These are phyloP conservation scores for Fusarium sp. DNA, from an alignment of 2,329 filamentous ascomycete genomes.

Conservation along the genomic window DNA sequence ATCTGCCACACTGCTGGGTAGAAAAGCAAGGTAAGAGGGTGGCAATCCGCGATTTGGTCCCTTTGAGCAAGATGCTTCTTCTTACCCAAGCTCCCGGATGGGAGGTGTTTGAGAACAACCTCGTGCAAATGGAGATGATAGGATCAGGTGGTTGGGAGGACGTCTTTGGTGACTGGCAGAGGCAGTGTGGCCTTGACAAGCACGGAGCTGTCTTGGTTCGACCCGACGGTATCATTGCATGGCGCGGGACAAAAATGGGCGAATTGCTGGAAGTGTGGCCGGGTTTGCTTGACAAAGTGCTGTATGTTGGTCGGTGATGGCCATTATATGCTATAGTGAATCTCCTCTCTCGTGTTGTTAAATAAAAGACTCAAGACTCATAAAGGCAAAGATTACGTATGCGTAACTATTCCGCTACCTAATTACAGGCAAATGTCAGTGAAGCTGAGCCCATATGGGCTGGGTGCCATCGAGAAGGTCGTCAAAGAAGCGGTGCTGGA, in stretches of 20 bases:
- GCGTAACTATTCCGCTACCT: no score
- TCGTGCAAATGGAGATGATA: neutral
- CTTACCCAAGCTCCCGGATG: neutral
- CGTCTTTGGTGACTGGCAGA: neutral
- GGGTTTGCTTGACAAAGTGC: neutral
- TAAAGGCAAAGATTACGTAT: no score
- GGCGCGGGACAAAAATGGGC: neutral
- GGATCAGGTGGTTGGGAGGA: neutral
- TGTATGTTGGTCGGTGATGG: neutral
- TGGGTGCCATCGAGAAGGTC: no score
- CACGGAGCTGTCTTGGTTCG: neutral
- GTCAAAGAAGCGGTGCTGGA: no score
- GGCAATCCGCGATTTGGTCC: neutral
- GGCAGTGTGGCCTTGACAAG: neutral
- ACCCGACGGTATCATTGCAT: neutral
- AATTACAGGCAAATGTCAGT: no score
- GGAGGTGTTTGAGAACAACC: neutral
- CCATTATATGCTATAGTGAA: no score
- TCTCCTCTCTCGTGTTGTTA: no score
- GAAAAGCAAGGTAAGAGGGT: neutral
- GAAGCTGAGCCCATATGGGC: no score
- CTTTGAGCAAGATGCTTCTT: neutral
- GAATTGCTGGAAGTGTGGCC: neutral
- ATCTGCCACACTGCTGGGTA: neutral
- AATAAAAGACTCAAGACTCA: no score